These are phyloP conservation scores for Torulaspora indica DNA, from an alignment of 805 yeast species.

Conservation along the genomic window DNA sequence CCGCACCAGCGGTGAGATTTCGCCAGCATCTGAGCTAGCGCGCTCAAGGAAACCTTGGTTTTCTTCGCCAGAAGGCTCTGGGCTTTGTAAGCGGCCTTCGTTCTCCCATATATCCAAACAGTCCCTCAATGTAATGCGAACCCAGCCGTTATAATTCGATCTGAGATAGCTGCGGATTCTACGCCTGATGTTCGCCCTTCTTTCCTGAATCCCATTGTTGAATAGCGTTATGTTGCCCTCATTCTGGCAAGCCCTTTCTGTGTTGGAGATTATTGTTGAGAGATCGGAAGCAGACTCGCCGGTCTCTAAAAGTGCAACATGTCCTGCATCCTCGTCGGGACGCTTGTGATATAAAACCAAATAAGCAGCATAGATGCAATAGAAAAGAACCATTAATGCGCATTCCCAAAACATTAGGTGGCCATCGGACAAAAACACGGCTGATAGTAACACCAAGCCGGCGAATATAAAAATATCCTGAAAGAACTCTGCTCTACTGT, in stretches of 20 bases:
- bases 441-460: constrained; percentile 44
- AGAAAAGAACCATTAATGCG: constrained; percentile 49
- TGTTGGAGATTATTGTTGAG: constrained; percentile 11
- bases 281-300: constrained; percentile 7
- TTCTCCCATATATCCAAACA: constrained; percentile 32
- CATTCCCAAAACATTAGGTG: constrained; percentile 54
- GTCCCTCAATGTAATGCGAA: constrained; percentile 26
- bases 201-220: constrained; percentile 14
- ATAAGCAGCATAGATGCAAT: constrained; percentile 52
- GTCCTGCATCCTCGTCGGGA: background rate
- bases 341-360: constrained; percentile 36
- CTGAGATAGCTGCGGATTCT: constrained; percentile 26
- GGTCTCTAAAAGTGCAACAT: background rate
- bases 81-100: constrained; percentile 5
- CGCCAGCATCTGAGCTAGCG: constrained; percentile 6
- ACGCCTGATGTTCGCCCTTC: constrained; percentile 19
- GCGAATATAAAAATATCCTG: constrained; percentile 60
- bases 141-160: constrained; percentile 27
- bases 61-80: constrained; percentile 3
- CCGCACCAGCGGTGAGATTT: constrained; percentile 8
- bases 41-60: constrained; percentile 1
- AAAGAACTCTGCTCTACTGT: constrained; percentile 45
- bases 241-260: constrained; percentile 1
- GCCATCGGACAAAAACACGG: constrained; percentile 54
- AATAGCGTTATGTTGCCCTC: constrained; percentile 17